Evolutionary conservation across 2,329 filamentous ascomycete genomes (phyloP), one percentile per base, ranked within the genome.

Genomic region (Camillea tinctor): DNA sequence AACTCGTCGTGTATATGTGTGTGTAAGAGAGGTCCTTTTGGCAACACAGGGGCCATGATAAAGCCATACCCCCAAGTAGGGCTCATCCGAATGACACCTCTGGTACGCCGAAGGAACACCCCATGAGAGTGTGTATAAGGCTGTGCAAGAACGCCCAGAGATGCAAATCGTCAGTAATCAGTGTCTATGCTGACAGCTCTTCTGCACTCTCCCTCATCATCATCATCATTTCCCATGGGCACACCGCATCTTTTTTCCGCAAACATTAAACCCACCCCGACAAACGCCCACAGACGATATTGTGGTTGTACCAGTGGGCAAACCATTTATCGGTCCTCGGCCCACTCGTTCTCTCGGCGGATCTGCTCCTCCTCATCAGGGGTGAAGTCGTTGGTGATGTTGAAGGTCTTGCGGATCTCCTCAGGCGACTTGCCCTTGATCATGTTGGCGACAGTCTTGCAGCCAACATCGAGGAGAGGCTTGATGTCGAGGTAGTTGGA

Each of bases 401-500:
- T 99, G 83, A 99, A 99, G 0, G 95, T 99, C 85, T 98, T 99
- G 55, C 95, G 91, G 72, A 99, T 99, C 82, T 99, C 95, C 76
- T 99, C 95, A 2, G 95, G 95, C 0, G 93, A 97, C 85, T 99
- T 99, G 80, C 95, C 95, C 90, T 99, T 99, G 84, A 99, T 99
- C 95, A 99, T 99, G 81, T 99, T 99, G 64, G 95, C 95, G 17
- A 99, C 95, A 0, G 95, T 99, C 87, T 99, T 99, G 87, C 95
- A 99, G 64, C 95, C 95, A 61, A 98, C 94, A 67, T 99, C 95
- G 24, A 99, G 89, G 1, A 99, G 90, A 1, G 93, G 90, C 85
- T 98, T 99, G 82, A 99, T 99, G 69, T 99, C 95, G 61, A 99
- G 89, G 77, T 98, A 99, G 84, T 99, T 99, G 71, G 94, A 92